Conservation (phyloP, 2,329 filamentous ascomycete species). For the Aciculosporium take region DNA sequence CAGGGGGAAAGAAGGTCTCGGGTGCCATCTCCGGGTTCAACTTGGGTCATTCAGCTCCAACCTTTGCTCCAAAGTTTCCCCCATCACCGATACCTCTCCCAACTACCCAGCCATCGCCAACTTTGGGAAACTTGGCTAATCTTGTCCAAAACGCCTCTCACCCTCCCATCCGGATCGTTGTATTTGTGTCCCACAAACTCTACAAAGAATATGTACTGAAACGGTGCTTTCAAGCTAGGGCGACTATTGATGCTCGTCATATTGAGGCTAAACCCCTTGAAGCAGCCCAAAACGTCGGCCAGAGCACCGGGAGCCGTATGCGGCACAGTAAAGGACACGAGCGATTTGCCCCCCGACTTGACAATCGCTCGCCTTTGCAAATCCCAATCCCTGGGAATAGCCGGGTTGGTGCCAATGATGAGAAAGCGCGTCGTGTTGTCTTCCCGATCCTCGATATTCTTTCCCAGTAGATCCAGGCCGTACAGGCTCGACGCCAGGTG, state of each 20-base stretch:
- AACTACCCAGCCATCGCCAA: conserved; percentile 58
- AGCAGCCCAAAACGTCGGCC: conserved; percentile 66
- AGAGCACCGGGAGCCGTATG: conserved; percentile 69
- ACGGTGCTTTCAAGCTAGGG: conserved; percentile 59
- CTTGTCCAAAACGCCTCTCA: conserved; percentile 45
- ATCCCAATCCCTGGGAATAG: conserved; percentile 13
- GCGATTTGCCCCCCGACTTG: conserved; percentile 42
- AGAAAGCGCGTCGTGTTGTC: conserved; percentile 75
- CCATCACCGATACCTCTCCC: conserved; percentile 28
- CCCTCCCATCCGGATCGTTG: conserved; percentile 38
- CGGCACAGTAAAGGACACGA: conserved; percentile 72
- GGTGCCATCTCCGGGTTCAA: neutral
- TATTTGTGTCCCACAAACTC: conserved; percentile 58
- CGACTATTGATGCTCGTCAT: conserved; percentile 82
- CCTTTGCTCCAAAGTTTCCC: neutral
- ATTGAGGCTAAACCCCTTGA: conserved; percentile 59
- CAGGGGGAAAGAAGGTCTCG: neutral
- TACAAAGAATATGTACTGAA: conserved; percentile 91
- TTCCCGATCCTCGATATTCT: conserved; percentile 55
- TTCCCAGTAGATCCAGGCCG: conserved; percentile 53
- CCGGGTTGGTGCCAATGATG: conserved; percentile 35
- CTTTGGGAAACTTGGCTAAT: conserved; percentile 43
- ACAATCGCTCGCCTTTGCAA: conserved; percentile 14
- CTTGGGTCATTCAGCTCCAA: neutral
- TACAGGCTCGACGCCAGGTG: conserved; percentile 55